These are phyloP conservation scores for Wickerhamiella brachini DNA, from an alignment of 805 yeast genomes.

Conservation along the genomic window DNA sequence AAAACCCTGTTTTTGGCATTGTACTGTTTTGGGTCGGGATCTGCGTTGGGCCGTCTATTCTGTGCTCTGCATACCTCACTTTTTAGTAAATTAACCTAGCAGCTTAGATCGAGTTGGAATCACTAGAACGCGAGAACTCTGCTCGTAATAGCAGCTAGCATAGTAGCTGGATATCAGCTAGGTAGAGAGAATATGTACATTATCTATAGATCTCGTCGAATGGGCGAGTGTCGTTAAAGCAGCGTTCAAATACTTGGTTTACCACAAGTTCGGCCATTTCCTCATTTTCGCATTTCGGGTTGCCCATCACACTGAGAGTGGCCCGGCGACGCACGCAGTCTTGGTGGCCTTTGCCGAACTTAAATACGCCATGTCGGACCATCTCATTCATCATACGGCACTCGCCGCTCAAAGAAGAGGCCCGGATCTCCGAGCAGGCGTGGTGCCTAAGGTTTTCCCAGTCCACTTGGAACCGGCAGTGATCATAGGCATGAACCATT, in stretches of 20 bases:
- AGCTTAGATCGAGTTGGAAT: not conserved
- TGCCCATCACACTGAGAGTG: conserved; percentile 63
- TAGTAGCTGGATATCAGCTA: too few relatives aligned
- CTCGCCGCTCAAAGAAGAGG: conserved; percentile 86
- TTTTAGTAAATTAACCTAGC: conserved; percentile 29
- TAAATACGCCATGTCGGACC: conserved; percentile 34
- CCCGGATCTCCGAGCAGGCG: conserved; percentile 93
- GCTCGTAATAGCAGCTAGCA: too few relatives aligned
- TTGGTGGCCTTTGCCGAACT: conserved; percentile 73
- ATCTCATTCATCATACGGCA: conserved; percentile 84
- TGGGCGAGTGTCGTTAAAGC: conserved; percentile 91
- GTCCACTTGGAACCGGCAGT: conserved; percentile 74
- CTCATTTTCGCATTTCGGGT: conserved; percentile 63
- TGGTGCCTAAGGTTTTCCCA: conserved; percentile 79
- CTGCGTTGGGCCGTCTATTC: conserved; percentile 74
- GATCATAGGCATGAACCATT: conserved; percentile 84
- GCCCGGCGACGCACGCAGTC: conserved; percentile 86
- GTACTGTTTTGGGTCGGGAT: conserved; percentile 85
- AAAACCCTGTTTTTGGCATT: conserved; percentile 54
- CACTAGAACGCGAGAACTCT: too few relatives aligned
- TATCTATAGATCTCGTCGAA: conserved; percentile 70
- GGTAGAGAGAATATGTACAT: not conserved
- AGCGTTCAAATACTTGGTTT: conserved; percentile 79
- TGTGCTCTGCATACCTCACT: conserved; percentile 71
- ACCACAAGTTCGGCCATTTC: conserved; percentile 71